Evolutionary conservation across 495 filamentous ascomycete genomes (phyloP).

Genomic region (Cryomyces antarcticus): DNA sequence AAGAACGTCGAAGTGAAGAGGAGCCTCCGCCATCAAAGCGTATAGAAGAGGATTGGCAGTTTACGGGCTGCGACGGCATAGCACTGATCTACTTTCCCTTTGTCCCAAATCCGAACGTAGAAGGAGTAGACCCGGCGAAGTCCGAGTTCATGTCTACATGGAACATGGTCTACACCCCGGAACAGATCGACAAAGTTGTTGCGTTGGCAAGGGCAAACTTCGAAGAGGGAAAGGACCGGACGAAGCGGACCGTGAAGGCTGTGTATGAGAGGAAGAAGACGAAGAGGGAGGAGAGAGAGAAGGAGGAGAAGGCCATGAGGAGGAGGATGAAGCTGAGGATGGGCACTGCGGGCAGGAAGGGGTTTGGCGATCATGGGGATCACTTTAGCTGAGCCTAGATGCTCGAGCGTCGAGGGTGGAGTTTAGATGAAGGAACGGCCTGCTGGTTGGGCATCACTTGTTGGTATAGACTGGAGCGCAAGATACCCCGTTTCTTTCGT

Average conservation of each 20-base stretch:
- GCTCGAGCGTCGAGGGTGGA: no score
- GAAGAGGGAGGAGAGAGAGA: constrained; percentile 38
- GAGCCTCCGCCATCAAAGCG: constrained; percentile 47
- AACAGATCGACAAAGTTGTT: constrained; percentile 49
- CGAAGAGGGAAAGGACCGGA: constrained; percentile 52
- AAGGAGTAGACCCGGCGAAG: constrained; percentile 56
- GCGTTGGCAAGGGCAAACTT: constrained; percentile 75
- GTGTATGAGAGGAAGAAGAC: constrained; percentile 84
- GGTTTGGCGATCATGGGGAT: constrained; percentile 12
- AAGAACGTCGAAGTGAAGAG: constrained; percentile 37
- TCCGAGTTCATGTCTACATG: constrained; percentile 82
- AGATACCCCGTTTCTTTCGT: no score
- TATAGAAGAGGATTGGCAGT: constrained; percentile 45
- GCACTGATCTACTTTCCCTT: constrained; percentile 83
- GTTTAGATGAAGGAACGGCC: no score
- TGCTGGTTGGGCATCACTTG: no score
- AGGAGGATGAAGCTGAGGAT: constrained; percentile 19
- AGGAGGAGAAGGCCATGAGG: constrained; percentile 23
- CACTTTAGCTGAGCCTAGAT: constrained; percentile 8
- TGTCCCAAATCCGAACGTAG: constrained; percentile 57
- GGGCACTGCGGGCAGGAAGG: constrained; percentile 5
- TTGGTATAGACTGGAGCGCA: no score
- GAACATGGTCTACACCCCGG: constrained; percentile 54
- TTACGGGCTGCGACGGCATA: constrained; percentile 60
- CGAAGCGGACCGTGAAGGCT: constrained; percentile 58